Evolutionary conservation across 2,329 filamentous ascomycete genomes (phyloP).

Genomic region (Pyricularia sp.): DNA sequence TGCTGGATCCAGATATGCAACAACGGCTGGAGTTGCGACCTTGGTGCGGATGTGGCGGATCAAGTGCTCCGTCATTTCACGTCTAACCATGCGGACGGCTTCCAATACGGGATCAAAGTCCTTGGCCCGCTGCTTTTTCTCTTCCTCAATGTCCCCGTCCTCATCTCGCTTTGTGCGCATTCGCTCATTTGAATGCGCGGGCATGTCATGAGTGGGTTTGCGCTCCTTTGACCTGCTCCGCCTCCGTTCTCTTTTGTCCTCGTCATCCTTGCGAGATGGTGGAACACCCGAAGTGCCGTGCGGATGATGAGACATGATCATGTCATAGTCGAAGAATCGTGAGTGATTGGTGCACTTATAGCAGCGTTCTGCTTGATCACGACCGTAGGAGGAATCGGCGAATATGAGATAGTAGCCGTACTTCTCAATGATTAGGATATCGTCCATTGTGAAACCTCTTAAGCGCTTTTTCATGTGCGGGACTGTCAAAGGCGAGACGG

Average conservation of each 20-base stretch:
- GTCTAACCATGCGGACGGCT: slow-evolving; percentile 67
- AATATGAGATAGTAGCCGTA: slow-evolving; percentile 93
- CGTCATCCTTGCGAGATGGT: background rate
- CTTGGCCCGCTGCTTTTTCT: slow-evolving; percentile 78
- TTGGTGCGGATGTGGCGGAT: slow-evolving; percentile 83
- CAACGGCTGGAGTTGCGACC: slow-evolving; percentile 71
- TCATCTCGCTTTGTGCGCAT: slow-evolving; percentile 61
- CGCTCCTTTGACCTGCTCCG: slow-evolving; percentile 24
- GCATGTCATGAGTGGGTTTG: slow-evolving; percentile 28
- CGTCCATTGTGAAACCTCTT: slow-evolving; percentile 71
- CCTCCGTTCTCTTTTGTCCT: background rate
- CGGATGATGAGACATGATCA: slow-evolving; percentile 76
- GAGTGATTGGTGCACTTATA: slow-evolving; percentile 70
- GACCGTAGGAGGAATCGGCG: slow-evolving; percentile 64
- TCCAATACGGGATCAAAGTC: slow-evolving; percentile 86
- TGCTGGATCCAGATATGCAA: slow-evolving; percentile 72
- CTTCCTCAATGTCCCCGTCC: slow-evolving; percentile 76
- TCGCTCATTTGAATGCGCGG: slow-evolving; percentile 51
- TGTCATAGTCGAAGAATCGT: slow-evolving; percentile 80
- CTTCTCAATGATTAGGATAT: slow-evolving; percentile 67
- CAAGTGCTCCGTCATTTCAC: slow-evolving; percentile 77
- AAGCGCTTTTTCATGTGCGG: slow-evolving; percentile 85
- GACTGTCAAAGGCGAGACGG: slow-evolving; percentile 75
- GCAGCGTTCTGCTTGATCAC: slow-evolving; percentile 73
- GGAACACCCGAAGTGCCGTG: slow-evolving; percentile 14